Base-by-base conservation (phyloP, 176 grass and related monocot species). In the Themeda triandra region DNA sequence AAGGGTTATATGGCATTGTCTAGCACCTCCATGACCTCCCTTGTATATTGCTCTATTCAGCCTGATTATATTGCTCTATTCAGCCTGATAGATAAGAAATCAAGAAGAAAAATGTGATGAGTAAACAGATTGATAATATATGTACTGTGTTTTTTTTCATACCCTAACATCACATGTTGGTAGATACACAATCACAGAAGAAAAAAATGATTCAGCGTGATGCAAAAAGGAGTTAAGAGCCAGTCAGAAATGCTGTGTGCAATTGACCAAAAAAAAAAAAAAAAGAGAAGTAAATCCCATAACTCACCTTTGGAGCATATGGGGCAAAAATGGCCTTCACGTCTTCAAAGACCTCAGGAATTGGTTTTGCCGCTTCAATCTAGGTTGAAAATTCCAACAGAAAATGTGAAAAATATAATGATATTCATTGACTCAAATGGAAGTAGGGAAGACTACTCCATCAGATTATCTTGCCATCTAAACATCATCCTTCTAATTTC, bases 291-390 rank as follows among this genome's bases (percentile, higher is more conserved):
- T 24, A 6, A 60, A 59, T n/a, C 17, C 73, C 54, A 49, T 9
- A 63, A 35, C 21, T 88, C 82, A 97, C 94, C 89, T 97, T 88
- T 40, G 45, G 31, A 88, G 54, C 70, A 51, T 87, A 91, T 70
- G 90, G 73, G 51, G 92, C 81, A 78, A 97, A 97, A 83, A 97
- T 89, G 13, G 71, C 81, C 58, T 88, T 91, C n/a, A 97, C 88
- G 35, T 90, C 88, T 73, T 94, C 88, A 8, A 97, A 97, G 39
- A 97, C 94, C 79, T 94, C 92, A 83, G 90, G 27, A 82, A 94
- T 90, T 83, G 92, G 90, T 87, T 97, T 97, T 71, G 83, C 54
- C 12, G 92, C 94, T 85, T 89, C 56, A 25, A 97, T 92, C 94
- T 97, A 77, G 24, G 71, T n/a, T 72, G 59, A 53, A 66, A 37